Percentiles rank a stretch among this genome's conserved stretches.
These are phyloP conservation scores for Aureobasidium sp. DNA, from an alignment of 2,329 filamentous ascomycete genomes.

Conservation along the genomic window DNA sequence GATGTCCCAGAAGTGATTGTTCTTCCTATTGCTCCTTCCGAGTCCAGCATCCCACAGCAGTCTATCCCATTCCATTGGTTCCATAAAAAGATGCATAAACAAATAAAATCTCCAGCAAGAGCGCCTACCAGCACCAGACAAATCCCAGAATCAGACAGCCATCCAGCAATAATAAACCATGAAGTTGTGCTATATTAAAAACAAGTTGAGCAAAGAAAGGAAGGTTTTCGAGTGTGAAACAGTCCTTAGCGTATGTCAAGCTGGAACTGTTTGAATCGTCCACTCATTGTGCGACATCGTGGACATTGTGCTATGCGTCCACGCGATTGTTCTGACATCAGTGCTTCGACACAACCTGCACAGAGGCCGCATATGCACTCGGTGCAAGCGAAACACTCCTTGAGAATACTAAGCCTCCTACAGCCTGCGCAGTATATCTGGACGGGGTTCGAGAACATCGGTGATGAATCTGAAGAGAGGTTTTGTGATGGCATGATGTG, in stretches of 20 bases:
- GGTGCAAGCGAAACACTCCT: slow-evolving; percentile 92
- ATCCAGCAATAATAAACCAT: slow-evolving; percentile 1
- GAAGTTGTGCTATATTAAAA: slow-evolving; percentile 16
- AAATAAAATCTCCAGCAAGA: neutral
- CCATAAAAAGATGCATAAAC: neutral
- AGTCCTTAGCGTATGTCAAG: slow-evolving; percentile 75
- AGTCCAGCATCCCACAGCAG: neutral
- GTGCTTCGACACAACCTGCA: slow-evolving; percentile 84
- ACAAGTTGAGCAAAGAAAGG: neutral
- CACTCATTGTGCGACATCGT: slow-evolving; percentile 74
- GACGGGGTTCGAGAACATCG: slow-evolving; percentile 56
- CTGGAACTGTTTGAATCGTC: slow-evolving; percentile 86
- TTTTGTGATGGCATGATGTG: slow-evolving; percentile 60
- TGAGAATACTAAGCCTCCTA: slow-evolving; percentile 77
- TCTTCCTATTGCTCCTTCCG: slow-evolving; percentile 5
- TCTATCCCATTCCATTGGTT: slow-evolving; percentile 18
- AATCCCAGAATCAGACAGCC: neutral
- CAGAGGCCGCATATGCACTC: slow-evolving; percentile 97
- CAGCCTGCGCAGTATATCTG: slow-evolving; percentile 96
- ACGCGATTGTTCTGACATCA: slow-evolving; percentile 76
- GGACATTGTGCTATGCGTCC: slow-evolving; percentile 79
- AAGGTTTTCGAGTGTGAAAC: neutral
- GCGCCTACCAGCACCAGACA: slow-evolving; percentile 16
- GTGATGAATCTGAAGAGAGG: slow-evolving; percentile 65
- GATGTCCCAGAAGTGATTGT: neutral